Evolutionary conservation across 2,329 filamentous ascomycete genomes (phyloP).

Genomic region (Cladosporium oxysporum): DNA sequence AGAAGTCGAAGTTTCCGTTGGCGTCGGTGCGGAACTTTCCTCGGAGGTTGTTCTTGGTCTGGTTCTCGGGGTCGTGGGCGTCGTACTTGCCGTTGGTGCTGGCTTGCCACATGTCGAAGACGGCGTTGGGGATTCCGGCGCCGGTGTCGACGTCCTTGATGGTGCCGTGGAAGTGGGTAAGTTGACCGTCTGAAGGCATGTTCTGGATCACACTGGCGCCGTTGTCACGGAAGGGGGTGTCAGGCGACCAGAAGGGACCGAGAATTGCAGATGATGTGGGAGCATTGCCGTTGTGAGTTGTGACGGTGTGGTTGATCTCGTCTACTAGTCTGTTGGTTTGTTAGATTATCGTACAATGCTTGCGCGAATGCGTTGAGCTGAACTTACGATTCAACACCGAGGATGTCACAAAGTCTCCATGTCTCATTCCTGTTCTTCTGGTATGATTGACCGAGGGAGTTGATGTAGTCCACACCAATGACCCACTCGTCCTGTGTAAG

Average conservation of each 20-base stretch:
- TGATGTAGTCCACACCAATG: conserved; percentile 57
- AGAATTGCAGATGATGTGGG: conserved; percentile 73
- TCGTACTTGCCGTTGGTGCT: conserved; percentile 59
- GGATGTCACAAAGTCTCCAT: conserved; percentile 62
- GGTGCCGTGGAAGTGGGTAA: conserved; percentile 65
- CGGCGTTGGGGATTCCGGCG: conserved; percentile 64
- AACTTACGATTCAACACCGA: conserved; percentile 62
- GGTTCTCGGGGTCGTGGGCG: conserved; percentile 66
- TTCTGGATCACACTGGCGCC: conserved; percentile 46
- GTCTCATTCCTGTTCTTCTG: conserved; percentile 63
- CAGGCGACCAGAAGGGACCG: conserved; percentile 72
- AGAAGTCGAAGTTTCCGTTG: conserved; percentile 60
- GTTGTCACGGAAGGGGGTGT: conserved; percentile 67
- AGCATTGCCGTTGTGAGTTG: conserved; percentile 58
- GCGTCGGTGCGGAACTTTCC: conserved; percentile 70
- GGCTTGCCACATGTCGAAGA: conserved; percentile 78
- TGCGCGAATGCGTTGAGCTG: background rate
- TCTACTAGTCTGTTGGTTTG: conserved; percentile 4
- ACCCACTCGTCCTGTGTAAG: conserved; percentile 62
- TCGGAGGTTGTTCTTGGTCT: conserved; percentile 72
- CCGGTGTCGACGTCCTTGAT: conserved; percentile 61
- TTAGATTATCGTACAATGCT: background rate
- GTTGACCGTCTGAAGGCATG: conserved; percentile 52
- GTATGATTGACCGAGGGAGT: conserved; percentile 53
- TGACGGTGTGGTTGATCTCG: conserved; percentile 50